phyloP scores from a whole-genome alignment of 2,329 filamentous ascomycete species.

The Triangularia setosa region DNA sequence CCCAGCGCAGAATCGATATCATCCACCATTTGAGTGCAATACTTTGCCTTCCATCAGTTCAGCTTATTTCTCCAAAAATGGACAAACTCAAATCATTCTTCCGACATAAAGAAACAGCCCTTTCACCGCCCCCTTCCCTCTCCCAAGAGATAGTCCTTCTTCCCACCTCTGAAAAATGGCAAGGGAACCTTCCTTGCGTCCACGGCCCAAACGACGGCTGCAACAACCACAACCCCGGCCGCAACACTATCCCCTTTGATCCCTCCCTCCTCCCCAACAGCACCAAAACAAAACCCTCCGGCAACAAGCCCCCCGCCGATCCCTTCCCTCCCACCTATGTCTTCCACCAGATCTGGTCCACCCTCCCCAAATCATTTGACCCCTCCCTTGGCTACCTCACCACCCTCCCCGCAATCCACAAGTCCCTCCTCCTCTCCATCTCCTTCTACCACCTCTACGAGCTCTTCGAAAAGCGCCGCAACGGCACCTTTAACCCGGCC shows the following conservation, averaged over 20 bases:
- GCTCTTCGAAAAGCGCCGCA: not conserved
- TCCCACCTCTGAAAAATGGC: conserved; percentile 3
- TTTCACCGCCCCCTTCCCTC: not conserved
- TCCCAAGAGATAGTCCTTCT: not conserved
- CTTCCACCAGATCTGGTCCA: not conserved
- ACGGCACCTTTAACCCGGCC: too few relatives aligned
- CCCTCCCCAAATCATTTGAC: not conserved
- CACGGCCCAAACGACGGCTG: conserved; percentile 14
- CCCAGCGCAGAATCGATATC: not conserved
- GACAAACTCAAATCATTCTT: not conserved
- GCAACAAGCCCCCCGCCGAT: not conserved
- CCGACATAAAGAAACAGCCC: not conserved
- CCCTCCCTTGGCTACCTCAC: not conserved
- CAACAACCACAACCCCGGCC: conserved; percentile 10
- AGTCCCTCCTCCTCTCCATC: conserved; percentile 4
- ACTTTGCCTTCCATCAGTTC: not conserved
- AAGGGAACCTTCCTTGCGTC: conserved; percentile 18
- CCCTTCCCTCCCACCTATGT: not conserved
- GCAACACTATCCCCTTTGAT: conserved; percentile 3
- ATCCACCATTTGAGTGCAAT: not conserved
- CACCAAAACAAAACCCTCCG: not conserved
- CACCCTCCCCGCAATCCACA: conserved; percentile 8
- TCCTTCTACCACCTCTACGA: conserved; percentile 11
- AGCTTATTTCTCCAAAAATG: not conserved
- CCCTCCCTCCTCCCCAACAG: not conserved